Base-by-base conservation (phyloP, 2,329 filamentous ascomycete genomes). In the Curvularia lunata region DNA sequence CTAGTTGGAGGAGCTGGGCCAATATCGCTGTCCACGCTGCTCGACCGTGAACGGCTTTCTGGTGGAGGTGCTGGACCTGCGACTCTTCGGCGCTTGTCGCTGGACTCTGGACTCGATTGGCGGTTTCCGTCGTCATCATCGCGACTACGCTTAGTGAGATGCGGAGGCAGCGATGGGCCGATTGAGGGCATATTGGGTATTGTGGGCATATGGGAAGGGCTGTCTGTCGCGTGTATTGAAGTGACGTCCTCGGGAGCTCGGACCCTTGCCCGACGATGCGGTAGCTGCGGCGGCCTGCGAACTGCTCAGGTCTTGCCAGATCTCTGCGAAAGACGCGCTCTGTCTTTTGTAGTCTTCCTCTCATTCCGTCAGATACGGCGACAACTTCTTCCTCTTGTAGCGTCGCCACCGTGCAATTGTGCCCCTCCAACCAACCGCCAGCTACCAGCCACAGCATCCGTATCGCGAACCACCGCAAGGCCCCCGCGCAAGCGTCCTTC, bases 101-200 rank as follows among this genome's bases (percentile, higher is more conserved):
- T 73, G 19, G 70, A 72, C 37, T 79, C 76, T 66, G 80, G 75
- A 60, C 72, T 73, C 6, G 74, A 61, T 67, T 72, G 75, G 76
- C 74, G 54, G 10, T 76, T 67, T 59, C 82, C 65, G 75, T 50
- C 41, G 58, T 77, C 78, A 56, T 78, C 75, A 63, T 82, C 65
- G 75, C 78, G 78, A 82, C 86, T 77, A 61, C 78, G 71, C 74
- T 85, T 81, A 10, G 82, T 66, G 41, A 89, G 82, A 61, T 90
- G 86, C 4, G 89, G 83, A 12, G 91, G 90, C 23, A 92, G 76
- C 59, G 87, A 82, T 13, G 91, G 90, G 5, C 90, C 89, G 70
- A 91, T 87, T 32, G 85, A 86, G 49, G 87, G 80, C 88, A 91
- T 91, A 19, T 18, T 77, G 69, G 65, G 64, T 60, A 50, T 41